Evolutionary conservation across 257 asterid species (phyloP).

Genomic region (Euphrasia confusa): DNA sequence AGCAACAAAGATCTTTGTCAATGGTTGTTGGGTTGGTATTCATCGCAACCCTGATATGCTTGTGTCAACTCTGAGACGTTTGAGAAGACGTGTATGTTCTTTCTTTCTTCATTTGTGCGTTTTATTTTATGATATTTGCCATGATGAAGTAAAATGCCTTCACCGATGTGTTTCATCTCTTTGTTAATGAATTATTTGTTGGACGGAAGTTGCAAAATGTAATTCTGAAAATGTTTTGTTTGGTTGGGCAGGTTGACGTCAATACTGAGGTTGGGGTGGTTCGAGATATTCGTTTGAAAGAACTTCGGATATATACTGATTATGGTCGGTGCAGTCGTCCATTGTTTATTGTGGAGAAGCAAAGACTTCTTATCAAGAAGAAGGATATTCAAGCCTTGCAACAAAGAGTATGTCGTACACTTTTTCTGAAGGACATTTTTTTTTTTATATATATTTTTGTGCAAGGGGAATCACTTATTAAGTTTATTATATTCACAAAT

Average conservation of each 20-base stretch:
- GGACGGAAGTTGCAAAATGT: neutral
- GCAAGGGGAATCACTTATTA: neutral
- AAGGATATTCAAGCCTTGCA: conserved; percentile 80
- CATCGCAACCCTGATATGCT: conserved; percentile 98
- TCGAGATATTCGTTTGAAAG: conserved; percentile 89
- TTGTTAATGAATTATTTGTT: neutral
- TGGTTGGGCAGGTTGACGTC: conserved; percentile 72
- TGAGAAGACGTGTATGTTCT: conserved; percentile 81
- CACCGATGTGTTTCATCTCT: neutral
- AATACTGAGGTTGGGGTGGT: conserved; percentile 99
- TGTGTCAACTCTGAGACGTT: conserved; percentile 83
- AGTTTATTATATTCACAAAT: neutral
- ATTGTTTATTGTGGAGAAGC: conserved; percentile 89
- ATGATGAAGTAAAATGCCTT: neutral
- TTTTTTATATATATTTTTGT: neutral
- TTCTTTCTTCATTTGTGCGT: conserved; percentile 2
- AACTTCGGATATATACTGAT: conserved; percentile 88
- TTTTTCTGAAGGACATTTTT: conserved; percentile 7
- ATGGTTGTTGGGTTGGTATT: conserved; percentile 97
- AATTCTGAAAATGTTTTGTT: neutral
- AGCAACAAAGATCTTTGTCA: conserved; percentile 91
- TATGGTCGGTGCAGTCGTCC: conserved; percentile 99
- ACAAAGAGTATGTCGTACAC: conserved; percentile 57
- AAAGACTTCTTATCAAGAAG: conserved; percentile 79
- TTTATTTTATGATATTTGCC: conserved; percentile 12